Evolutionary conservation across 495 filamentous ascomycete species (phyloP), one percentile per base, ranked within the genome.

Genomic region (Penicillium flavigenum): DNA sequence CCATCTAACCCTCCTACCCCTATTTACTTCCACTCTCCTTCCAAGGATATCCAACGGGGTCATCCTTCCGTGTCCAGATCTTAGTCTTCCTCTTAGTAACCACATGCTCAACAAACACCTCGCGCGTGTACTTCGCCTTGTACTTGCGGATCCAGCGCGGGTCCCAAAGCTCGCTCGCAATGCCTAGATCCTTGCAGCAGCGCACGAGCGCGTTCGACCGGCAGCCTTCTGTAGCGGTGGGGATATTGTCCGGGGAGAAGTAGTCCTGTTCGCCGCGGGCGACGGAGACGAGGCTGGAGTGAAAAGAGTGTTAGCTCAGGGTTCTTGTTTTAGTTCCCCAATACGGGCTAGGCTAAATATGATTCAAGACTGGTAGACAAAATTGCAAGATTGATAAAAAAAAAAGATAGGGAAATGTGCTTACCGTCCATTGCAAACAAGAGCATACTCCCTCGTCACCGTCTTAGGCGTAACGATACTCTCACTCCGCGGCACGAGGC

Each of bases 81-180:
- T 93, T 92, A 69, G 83, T 83, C 81, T 86, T 89, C 82, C 88
- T 92, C 82, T 96, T 96, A 47, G 79, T 92, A 8, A 82, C 75
- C 49, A 87, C 79, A 82, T 97, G 93, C 69, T 92, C 89, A 16
- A 88, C 89, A 72, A 84, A 90, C 10, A 87, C 80, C 77, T 96
- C 90, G 54, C 88, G 83, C 56, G 84, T 87, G 70, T 89, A 79
- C 64, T 86, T 72, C 10, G 75, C 76, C 77, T 86, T 81, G 67
- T 81, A 92, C 56, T 75, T 80, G 63, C 87, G 82, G 56, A 98
- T 94, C 77, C 86, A 98, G 45, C 91, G 79, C 47, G 94, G 94
- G 76, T 98, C 94, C 94, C 94, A 98, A 41, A 98, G 78, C 72
- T 98, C 94, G 62, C 87, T 91, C 3, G 92, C 95, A 54, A 98